phyloP scores from a whole-genome alignment of 1,284 basidiomycete genomes.

The Polyporus tsugae region DNA sequence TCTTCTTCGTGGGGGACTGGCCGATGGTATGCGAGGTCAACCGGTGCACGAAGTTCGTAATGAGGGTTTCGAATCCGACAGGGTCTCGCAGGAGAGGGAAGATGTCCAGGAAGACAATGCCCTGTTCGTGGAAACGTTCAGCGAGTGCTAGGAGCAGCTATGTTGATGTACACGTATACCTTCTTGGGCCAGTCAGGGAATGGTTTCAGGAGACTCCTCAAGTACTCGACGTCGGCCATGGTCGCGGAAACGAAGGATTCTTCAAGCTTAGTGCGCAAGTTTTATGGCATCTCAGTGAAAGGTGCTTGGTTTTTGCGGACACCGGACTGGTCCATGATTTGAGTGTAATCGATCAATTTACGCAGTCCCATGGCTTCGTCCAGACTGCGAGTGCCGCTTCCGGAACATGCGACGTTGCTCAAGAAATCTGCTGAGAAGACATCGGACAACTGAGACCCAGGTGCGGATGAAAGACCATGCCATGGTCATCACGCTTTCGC shows the following conservation, averaged over 20 bases:
- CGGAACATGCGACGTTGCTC: conserved; percentile 4
- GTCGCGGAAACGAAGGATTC: conserved; percentile 8
- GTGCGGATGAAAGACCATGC: background rate
- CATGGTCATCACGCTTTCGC: background rate
- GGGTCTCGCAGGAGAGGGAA: conserved; percentile 91
- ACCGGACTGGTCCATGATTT: conserved; percentile 13
- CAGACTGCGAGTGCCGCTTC: too few relatives aligned
- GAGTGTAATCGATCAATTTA: conserved; percentile 9
- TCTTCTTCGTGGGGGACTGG: conserved; percentile 67
- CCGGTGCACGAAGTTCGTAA: conserved; percentile 91
- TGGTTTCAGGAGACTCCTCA: conserved; percentile 72
- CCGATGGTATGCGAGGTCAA: conserved; percentile 82
- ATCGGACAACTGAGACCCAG: background rate
- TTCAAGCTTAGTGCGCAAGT: background rate
- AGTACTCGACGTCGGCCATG: conserved; percentile 83
- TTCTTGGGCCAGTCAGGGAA: conserved; percentile 91
- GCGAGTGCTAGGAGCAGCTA: background rate
- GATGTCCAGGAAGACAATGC: conserved; percentile 87
- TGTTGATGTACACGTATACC: conserved; percentile 50
- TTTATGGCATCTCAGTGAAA: background rate
- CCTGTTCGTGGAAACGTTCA: conserved; percentile 50
- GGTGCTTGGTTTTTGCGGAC: background rate
- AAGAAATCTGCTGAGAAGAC: background rate
- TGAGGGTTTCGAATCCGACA: conserved; percentile 86
- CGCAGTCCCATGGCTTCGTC: background rate